Conservation (phyloP, 1,139 yeast species). For the Debaryomyces psychrophilus region DNA sequence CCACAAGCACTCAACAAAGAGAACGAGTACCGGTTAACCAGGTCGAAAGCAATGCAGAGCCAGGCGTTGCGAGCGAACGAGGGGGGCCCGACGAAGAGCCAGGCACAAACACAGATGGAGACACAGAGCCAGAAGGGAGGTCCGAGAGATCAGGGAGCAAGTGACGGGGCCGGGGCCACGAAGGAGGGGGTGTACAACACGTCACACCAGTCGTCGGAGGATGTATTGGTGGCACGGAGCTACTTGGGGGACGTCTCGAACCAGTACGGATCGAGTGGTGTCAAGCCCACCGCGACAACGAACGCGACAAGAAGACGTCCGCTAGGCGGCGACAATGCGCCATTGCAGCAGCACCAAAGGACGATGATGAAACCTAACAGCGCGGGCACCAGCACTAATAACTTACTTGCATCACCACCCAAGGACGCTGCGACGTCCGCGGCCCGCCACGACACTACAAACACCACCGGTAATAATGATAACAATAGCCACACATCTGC, state of each 20-base stretch:
- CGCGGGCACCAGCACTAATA: slow-evolving; percentile 8
- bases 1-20: slow-evolving; percentile 46
- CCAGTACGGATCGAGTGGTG: slow-evolving; percentile 31
- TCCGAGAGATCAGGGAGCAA: background rate
- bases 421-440: slow-evolving; percentile 10
- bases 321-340: slow-evolving; percentile 39
- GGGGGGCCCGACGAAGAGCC: slow-evolving; percentile 9
- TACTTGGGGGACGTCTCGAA: slow-evolving; percentile 48
- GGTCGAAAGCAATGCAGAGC: slow-evolving; percentile 28
- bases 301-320: slow-evolving; percentile 31
- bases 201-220: slow-evolving; percentile 15
- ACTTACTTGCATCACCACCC: slow-evolving; percentile 14
- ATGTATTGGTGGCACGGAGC: slow-evolving; percentile 26
- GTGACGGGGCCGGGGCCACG: slow-evolving; percentile 1
- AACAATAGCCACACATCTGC: slow-evolving; percentile 11
- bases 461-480: slow-evolving; percentile 2
- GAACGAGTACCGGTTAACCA: slow-evolving; percentile 42
- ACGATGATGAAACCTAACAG: slow-evolving; percentile 7
- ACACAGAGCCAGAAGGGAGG: slow-evolving; percentile 4
- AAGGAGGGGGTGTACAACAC: slow-evolving; percentile 1
- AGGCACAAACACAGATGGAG: slow-evolving; percentile 12
- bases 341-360: slow-evolving; percentile 28
- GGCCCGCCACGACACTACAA: background rate
- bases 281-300: slow-evolving; percentile 13
- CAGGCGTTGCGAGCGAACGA: background rate